phyloP scores from a whole-genome alignment of 2,329 filamentous ascomycete genomes.

The Aspergillus intermedius region DNA sequence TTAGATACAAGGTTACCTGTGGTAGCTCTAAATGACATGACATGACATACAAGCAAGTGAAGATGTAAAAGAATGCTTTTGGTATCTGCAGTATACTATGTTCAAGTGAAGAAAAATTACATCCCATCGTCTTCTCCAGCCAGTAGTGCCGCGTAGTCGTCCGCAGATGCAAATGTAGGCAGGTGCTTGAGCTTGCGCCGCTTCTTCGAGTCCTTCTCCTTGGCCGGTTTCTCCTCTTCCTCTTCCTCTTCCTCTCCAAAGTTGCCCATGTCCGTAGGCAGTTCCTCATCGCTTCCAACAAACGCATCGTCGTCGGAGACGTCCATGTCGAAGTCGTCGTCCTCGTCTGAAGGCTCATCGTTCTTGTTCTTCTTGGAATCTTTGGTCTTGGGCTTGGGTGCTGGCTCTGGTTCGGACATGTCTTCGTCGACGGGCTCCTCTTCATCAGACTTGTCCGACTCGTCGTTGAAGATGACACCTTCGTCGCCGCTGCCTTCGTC shows the following conservation, averaged over 20 bases:
- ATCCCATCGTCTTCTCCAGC: slow-evolving; percentile 58
- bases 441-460: slow-evolving; percentile 41
- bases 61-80: slow-evolving; percentile 1
- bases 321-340: slow-evolving; percentile 39
- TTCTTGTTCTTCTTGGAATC: slow-evolving; percentile 27
- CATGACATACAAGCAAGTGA: neutral
- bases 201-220: slow-evolving; percentile 49
- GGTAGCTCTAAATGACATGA: neutral
- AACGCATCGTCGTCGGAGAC: slow-evolving; percentile 42
- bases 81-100: slow-evolving; percentile 12
- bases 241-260: slow-evolving; percentile 37
- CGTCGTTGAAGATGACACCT: slow-evolving; percentile 43
- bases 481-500: slow-evolving; percentile 36
- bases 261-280: slow-evolving; percentile 46
- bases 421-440: slow-evolving; percentile 35
- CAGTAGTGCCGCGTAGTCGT: slow-evolving; percentile 86
- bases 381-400: slow-evolving; percentile 14
- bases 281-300: slow-evolving; percentile 49
- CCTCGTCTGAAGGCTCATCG: slow-evolving; percentile 24
- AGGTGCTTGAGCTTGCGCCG: slow-evolving; percentile 80
- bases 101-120: slow-evolving; percentile 15
- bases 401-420: slow-evolving; percentile 17
- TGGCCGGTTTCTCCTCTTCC: slow-evolving; percentile 36
- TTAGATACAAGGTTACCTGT: neutral
- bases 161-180: slow-evolving; percentile 85